Evolutionary conservation across 179 eudicot species (phyloP).

Genomic region (Silene coronaria): DNA sequence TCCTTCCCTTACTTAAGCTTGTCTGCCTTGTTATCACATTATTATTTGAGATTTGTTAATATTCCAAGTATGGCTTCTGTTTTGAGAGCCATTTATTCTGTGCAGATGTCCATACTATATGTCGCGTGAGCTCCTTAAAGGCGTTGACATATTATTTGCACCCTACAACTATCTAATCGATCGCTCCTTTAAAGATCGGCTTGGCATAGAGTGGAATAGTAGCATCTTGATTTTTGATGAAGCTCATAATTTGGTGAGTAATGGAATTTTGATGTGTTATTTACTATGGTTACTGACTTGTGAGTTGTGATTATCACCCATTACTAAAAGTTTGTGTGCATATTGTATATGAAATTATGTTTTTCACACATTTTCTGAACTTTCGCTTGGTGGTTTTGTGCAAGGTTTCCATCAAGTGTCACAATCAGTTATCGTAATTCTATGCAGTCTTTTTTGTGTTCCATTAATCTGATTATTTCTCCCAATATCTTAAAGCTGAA

Average conservation of each 20-base stretch:
- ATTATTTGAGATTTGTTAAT: not conserved
- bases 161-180: slow-evolving; percentile 98
- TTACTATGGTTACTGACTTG: not conserved
- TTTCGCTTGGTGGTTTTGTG: not conserved
- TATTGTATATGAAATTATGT: not conserved
- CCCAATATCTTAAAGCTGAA: not conserved
- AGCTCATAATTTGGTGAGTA: slow-evolving; percentile 96
- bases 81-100: slow-evolving; percentile 3
- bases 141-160: slow-evolving; percentile 82
- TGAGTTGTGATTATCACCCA: slow-evolving; percentile 5
- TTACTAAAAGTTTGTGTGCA: not conserved
- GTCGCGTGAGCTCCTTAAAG: slow-evolving; percentile 85
- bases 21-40: not conserved
- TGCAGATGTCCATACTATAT: slow-evolving; percentile 89
- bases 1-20: not conserved
- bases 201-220: slow-evolving; percentile 62
- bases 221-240: slow-evolving; percentile 89
- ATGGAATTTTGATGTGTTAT: not conserved
- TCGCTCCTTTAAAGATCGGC: slow-evolving; percentile 47
- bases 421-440: not conserved
- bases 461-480: not conserved
- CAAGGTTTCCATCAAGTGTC: not conserved
- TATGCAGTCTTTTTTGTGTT: not conserved
- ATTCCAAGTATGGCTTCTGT: not conserved
- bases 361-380: not conserved